Evolutionary conservation across 2,329 filamentous ascomycete species (phyloP).

Genomic region (Fusarium guadeloupense): DNA sequence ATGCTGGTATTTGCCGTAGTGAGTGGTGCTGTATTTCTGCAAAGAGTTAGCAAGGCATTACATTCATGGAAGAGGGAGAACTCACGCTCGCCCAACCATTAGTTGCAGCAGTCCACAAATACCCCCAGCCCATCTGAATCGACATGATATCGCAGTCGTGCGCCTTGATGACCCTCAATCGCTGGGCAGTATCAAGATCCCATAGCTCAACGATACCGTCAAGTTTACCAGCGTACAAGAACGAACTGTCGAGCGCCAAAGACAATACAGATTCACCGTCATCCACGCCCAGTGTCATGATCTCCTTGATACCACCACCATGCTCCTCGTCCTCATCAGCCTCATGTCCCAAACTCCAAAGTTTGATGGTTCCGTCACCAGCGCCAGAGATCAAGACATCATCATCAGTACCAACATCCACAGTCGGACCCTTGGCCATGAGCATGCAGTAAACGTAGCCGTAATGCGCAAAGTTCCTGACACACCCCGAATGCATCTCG

Average conservation of each 20-base stretch:
- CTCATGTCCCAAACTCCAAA: conserved; percentile 76
- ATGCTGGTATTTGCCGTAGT: conserved; percentile 66
- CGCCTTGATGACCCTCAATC: conserved; percentile 84
- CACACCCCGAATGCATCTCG: conserved; percentile 82
- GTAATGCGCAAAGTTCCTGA: conserved; percentile 89
- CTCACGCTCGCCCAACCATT: conserved; percentile 84
- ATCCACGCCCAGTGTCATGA: conserved; percentile 71
- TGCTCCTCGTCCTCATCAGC: conserved; percentile 53
- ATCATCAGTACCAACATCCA: conserved; percentile 74
- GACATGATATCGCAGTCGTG: conserved; percentile 86
- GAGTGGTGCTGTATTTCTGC: conserved; percentile 73
- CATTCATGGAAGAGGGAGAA: not conserved
- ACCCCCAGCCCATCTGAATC: conserved; percentile 84
- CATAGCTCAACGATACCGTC: conserved; percentile 92
- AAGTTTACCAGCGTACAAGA: conserved; percentile 89
- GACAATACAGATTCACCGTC: conserved; percentile 75
- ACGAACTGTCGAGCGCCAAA: conserved; percentile 86
- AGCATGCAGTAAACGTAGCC: conserved; percentile 98
- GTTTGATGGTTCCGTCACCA: conserved; percentile 91
- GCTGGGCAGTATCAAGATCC: conserved; percentile 94
- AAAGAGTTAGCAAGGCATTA: not conserved
- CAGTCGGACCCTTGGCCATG: conserved; percentile 74
- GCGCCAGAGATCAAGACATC: conserved; percentile 91
- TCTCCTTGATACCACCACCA: conserved; percentile 71
- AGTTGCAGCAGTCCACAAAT: conserved; percentile 88